Base-by-base conservation (phyloP, 2,329 filamentous ascomycete genomes). In the Botrytis porri region DNA sequence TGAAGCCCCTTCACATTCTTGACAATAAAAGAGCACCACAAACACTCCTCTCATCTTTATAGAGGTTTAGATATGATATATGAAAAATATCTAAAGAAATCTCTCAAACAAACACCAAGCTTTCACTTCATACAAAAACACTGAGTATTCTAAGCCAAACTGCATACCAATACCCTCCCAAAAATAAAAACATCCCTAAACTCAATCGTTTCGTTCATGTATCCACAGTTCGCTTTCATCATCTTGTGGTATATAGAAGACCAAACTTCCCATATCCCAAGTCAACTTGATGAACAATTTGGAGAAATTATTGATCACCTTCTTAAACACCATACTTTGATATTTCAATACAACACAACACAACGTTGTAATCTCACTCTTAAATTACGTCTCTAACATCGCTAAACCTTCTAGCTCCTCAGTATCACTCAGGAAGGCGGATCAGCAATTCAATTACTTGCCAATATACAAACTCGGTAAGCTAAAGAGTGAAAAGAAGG, bases 141-240 rank as follows among this genome's bases (percentile, higher is more conserved):
- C 7, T n/a, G 14, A 18, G 1, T 7, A 14, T 22, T 3, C 4
- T 22, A 51, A 16, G 25, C 9, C 29, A 65, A 35, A 4, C 63
- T 37, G 29, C 63, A 48, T 18, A 20, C 25, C 37, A 41, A 43
- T 6, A 5, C 8, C 18, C 22, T 9, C 8, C 22, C 25, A 22
- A 32, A 54, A 41, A 22, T 10, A 29, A 67, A 67, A 41, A 54
- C 48, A n/a, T 8, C n/a, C 5, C 35, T 48, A 57, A 57, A 67
- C 64, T 8, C 64, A 1, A 3, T 41, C 64, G 48, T 67, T 67
- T 67, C 64, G 29, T 67, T 67, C 64, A 67, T 67, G 45, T 41
- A 57, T 32, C 35, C 25, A 22, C 48, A 39, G 35, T 67, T 67
- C 64, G 64, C 64, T 67, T 67, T 57, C 64, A 67, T 67, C 48